Evolutionary conservation across 176 grass and related monocot species (phyloP), one percentile per base, ranked within the genome.

Genomic region (Puya raimondii): DNA sequence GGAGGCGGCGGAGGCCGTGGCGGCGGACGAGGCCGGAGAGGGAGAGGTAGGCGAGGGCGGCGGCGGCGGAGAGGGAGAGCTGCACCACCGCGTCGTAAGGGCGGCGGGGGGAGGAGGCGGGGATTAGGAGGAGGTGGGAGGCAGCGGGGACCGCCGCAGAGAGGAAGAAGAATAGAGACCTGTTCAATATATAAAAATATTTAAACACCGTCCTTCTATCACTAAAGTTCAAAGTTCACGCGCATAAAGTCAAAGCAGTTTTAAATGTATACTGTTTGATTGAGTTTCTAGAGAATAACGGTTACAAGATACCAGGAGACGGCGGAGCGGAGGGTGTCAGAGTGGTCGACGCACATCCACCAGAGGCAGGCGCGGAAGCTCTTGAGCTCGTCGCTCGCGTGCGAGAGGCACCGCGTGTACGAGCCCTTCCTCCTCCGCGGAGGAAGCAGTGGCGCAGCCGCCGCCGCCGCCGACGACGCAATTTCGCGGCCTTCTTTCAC

Each of bases 331-430:
- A 51, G 47, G 69, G 47, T n/a, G 50, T 70, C 79, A 2, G 86
- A 81, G 47, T 83, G 84, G 77, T 88, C 84, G 22, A 85, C 63
- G 63, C 89, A 93, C 67, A 99, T 81, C 79, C 86, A 99, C 0
- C 80, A 51, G n/a, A 99, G 84, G 69, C 89, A 90, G 1, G 64
- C 47, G 0, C 84, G 70, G 84, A 99, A 87, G 77, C 80, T 74
- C 48, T 22, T 10, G 54, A 91, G 86, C 82, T 99, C 89, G 78
- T 99, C 89, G 66, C 78, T 65, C 7, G 79, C 50, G 56, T 69
- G 81, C 69, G 89, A 90, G 72, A 85, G 72, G 79, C 64, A 64
- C 27, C 91, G 81, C 58, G 75, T 65, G 75, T 89, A 82, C 25
- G 33, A 42, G 4, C 33, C 33, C 33, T 42, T 42, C 33, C 33